Evolutionary conservation across 2,329 filamentous ascomycete genomes (phyloP).

Genomic region (Hymenoscyphus occultus): DNA sequence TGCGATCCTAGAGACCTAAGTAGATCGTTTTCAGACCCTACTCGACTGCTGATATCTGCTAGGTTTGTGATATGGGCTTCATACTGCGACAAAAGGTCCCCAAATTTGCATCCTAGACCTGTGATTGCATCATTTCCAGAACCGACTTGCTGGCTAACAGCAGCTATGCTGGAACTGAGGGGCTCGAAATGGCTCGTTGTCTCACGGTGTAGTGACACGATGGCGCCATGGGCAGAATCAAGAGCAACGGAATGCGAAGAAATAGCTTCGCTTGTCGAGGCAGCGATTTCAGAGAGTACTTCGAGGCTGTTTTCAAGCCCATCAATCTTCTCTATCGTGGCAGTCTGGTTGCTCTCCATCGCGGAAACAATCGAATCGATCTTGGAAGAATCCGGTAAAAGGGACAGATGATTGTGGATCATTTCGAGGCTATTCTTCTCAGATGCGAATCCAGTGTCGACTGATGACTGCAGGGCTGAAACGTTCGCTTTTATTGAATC

Average conservation of each 20-base stretch:
- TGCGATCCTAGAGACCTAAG: background rate
- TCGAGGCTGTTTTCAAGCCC: slow-evolving; percentile 3
- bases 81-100: background rate
- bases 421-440: slow-evolving; percentile 15
- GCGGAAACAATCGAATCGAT: slow-evolving; percentile 13
- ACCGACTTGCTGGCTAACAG: background rate
- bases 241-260: slow-evolving; percentile 2
- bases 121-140: background rate
- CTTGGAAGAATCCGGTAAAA: slow-evolving; percentile 13
- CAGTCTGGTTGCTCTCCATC: slow-evolving; percentile 9
- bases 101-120: background rate
- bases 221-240: background rate
- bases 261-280: background rate
- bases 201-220: background rate
- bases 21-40: background rate
- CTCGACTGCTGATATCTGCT: background rate
- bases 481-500: slow-evolving; percentile 10
- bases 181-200: slow-evolving; percentile 1
- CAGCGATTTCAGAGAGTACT: slow-evolving; percentile 1
- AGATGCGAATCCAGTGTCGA: slow-evolving; percentile 15
- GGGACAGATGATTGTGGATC: slow-evolving; percentile 12
- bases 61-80: background rate
- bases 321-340: background rate
- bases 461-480: slow-evolving; percentile 12
- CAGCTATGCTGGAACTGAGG: background rate